These are phyloP conservation scores for Botrytis pseudocinerea DNA, from an alignment of 2,329 filamentous ascomycete genomes.

Conservation along the genomic window DNA sequence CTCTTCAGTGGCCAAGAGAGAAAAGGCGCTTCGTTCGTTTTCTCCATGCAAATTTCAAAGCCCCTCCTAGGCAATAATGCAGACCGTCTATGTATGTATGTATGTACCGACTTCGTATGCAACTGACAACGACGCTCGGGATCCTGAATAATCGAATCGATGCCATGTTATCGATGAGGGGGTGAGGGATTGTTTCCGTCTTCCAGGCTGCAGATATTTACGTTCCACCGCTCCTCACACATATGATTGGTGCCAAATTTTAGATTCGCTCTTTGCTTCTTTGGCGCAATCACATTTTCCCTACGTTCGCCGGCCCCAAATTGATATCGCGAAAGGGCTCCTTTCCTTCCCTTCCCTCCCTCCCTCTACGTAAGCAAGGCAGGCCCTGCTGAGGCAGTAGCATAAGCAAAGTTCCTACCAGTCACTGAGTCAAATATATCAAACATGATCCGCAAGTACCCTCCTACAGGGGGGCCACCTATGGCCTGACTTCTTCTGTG, in stretches of 20 bases:
- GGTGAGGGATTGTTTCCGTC: conserved; percentile 18
- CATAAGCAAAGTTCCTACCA: conserved; percentile 20
- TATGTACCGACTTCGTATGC: conserved; percentile 1
- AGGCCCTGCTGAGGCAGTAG: conserved; percentile 17
- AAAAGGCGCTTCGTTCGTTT: neutral
- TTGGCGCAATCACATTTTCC: neutral
- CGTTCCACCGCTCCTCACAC: conserved; percentile 16
- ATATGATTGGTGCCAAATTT: conserved; percentile 3
- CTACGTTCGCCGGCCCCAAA: conserved; percentile 2
- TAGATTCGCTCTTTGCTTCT: neutral
- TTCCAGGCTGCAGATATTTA: conserved; percentile 22
- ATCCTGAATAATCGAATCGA: neutral
- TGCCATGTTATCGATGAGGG: conserved; percentile 13
- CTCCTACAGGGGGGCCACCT: conserved; percentile 17
- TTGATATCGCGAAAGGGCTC: neutral
- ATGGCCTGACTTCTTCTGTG: conserved; percentile 21
- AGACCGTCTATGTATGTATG: neutral
- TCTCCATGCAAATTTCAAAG: neutral
- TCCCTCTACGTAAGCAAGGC: conserved; percentile 21
- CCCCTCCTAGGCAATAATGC: neutral
- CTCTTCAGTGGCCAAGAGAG: neutral
- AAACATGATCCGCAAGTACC: conserved; percentile 11
- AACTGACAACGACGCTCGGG: conserved; percentile 6
- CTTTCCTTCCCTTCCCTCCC: neutral
- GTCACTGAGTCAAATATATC: conserved; percentile 14